A percentile compares a stretch with the other conserved stretches of the same genome.
Conservation (phyloP, 345 rosid genomes). For the Psidium friedrichsthalianum region DNA sequence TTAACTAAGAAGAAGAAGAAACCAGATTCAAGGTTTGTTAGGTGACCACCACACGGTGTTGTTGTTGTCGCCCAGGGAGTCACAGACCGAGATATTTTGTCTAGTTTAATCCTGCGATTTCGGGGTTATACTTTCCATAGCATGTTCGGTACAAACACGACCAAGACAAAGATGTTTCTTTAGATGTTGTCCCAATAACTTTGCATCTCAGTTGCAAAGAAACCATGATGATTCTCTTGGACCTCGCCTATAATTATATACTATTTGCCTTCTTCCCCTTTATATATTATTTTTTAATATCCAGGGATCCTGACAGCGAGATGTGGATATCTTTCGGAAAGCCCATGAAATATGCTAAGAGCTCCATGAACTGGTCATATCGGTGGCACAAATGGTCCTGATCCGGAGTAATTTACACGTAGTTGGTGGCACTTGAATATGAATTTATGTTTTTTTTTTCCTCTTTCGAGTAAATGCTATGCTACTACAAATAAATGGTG, state of each 20-base stretch:
- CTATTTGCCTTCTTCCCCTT: not conserved
- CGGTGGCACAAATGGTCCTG: too few species aligned
- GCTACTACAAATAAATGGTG: too few species aligned
- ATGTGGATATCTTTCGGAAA: not conserved
- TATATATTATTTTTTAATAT: not conserved
- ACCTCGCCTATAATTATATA: not conserved
- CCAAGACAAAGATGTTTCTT: not conserved
- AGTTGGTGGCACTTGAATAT: not conserved
- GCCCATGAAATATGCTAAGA: not conserved
- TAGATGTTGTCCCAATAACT: not conserved
- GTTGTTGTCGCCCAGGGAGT: too few species aligned
- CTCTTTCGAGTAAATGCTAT: too few species aligned
- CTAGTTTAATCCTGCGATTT: not conserved
- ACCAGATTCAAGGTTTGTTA: not conserved
- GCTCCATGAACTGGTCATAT: not conserved
- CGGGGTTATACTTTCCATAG: not conserved
- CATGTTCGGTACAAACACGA: not conserved
- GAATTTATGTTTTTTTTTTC: too few species aligned
- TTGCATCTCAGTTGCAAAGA: not conserved
- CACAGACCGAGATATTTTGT: not conserved
- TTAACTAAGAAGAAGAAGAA: not conserved
- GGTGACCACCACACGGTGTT: too few species aligned
- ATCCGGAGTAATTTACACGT: not conserved
- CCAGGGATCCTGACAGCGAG: not conserved
- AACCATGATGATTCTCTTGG: not conserved